A percentile compares a stretch with the other conserved stretches of the same genome.
Evolutionary conservation across 306 rosid species (phyloP).

Genomic region (Malus orientalis): DNA sequence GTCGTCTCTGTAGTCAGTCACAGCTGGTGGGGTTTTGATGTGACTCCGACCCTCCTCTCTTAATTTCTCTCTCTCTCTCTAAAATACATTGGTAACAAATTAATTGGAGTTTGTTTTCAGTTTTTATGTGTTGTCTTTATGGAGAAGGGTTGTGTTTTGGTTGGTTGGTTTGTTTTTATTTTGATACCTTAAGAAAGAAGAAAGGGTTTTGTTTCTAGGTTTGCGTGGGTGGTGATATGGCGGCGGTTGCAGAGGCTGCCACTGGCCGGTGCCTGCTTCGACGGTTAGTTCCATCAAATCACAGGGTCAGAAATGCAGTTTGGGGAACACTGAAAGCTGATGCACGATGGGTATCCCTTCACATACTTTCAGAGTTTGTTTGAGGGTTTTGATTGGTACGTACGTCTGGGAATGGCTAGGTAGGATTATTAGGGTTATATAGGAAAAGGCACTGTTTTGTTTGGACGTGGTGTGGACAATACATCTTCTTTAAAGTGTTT

Average conservation of each 20-base stretch:
- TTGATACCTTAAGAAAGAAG: background rate
- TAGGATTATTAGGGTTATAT: background rate
- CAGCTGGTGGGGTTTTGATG: constrained; percentile 42
- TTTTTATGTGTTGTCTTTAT: background rate
- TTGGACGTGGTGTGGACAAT: background rate
- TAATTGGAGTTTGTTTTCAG: background rate
- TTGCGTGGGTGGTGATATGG: background rate
- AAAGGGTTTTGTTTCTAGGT: background rate
- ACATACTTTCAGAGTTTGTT: background rate
- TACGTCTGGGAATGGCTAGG: background rate
- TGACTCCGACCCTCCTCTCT: constrained; percentile 22
- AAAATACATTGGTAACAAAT: background rate
- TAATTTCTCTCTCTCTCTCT: background rate
- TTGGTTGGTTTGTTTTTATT: background rate
- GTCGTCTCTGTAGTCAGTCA: constrained; percentile 41
- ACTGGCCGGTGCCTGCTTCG: background rate
- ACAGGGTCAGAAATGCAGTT: background rate
- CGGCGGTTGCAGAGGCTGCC: background rate
- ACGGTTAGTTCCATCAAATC: constrained; percentile 8
- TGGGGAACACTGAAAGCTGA: background rate
- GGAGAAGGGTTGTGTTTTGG: background rate
- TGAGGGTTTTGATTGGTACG: background rate
- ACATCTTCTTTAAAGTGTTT: background rate
- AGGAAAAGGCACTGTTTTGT: background rate
- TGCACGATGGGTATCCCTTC: background rate